Evolutionary conservation across 1,139 yeast species (phyloP).

Genomic region (Casaregolazyma suthepensis): DNA sequence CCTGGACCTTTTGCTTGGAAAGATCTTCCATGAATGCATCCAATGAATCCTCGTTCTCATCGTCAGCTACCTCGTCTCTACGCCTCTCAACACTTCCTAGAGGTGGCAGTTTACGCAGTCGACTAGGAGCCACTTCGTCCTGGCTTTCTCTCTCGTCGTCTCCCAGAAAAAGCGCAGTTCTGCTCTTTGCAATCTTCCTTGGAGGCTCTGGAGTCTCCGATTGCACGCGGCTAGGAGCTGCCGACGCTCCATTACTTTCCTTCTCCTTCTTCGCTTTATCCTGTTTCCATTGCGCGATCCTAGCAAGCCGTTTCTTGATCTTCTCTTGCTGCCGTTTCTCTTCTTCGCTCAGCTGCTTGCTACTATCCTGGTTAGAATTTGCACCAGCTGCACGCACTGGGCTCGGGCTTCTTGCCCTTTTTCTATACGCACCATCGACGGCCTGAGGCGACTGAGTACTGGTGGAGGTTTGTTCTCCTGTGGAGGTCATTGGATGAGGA

Average conservation of each 20-base stretch:
- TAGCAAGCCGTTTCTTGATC: slow-evolving; percentile 32
- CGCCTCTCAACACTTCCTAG: slow-evolving; percentile 7
- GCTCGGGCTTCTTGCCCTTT: not conserved
- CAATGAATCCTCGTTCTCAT: slow-evolving; percentile 29
- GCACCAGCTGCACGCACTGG: not conserved
- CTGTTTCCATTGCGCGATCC: slow-evolving; percentile 35
- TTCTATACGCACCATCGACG: not conserved
- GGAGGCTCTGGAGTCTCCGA: not conserved
- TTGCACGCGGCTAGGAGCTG: slow-evolving; percentile 10
- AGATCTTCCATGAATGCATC: slow-evolving; percentile 35
- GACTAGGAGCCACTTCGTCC: not conserved
- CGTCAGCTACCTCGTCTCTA: not conserved
- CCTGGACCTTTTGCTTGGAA: slow-evolving; percentile 8
- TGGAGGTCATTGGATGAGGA: not conserved
- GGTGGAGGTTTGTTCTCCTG: not conserved
- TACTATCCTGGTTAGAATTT: not conserved
- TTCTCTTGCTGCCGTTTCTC: slow-evolving; percentile 24
- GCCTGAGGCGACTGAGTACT: not conserved
- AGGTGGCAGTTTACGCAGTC: slow-evolving; percentile 3
- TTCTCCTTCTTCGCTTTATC: slow-evolving; percentile 1
- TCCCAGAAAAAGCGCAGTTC: slow-evolving; percentile 10
- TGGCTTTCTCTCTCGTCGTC: slow-evolving; percentile 14
- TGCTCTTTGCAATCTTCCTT: slow-evolving; percentile 1
- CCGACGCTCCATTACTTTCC: not conserved
- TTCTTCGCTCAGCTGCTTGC: slow-evolving; percentile 5